Conservation (phyloP, 2,329 filamentous ascomycete species). For the Cladosporium colombiae region DNA sequence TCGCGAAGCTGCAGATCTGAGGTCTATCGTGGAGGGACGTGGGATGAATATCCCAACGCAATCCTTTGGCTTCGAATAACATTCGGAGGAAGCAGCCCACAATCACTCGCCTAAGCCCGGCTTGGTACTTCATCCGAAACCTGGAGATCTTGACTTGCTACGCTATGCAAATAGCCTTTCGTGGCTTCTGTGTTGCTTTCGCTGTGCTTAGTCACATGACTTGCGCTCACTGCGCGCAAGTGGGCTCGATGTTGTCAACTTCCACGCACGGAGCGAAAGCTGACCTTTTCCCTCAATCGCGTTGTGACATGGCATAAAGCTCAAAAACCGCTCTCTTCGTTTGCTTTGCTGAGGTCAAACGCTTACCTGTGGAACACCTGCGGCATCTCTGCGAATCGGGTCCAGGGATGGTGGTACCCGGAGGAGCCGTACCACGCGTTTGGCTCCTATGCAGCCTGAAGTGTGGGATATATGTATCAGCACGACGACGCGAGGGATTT, state of each 20-base stretch:
- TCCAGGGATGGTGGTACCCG: neutral
- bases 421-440: slow-evolving; percentile 6
- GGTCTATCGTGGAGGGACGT: neutral
- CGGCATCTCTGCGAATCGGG: neutral
- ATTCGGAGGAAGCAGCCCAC: neutral
- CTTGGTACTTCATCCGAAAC: neutral
- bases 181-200: neutral
- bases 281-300: neutral
- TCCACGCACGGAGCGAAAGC: neutral
- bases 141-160: neutral
- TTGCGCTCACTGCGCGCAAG: neutral
- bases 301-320: neutral
- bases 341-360: neutral
- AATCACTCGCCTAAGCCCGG: neutral
- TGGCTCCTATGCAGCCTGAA: neutral
- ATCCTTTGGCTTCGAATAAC: neutral
- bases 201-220: neutral
- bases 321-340: neutral
- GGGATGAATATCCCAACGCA: neutral
- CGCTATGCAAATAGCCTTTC: neutral
- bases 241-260: neutral
- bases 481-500: neutral
- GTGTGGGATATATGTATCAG: neutral
- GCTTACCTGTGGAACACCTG: neutral
- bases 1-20: slow-evolving; percentile 1